phyloP scores from a whole-genome alignment of 352 stramenopile species.

The Globisporangium okanoganense region DNA sequence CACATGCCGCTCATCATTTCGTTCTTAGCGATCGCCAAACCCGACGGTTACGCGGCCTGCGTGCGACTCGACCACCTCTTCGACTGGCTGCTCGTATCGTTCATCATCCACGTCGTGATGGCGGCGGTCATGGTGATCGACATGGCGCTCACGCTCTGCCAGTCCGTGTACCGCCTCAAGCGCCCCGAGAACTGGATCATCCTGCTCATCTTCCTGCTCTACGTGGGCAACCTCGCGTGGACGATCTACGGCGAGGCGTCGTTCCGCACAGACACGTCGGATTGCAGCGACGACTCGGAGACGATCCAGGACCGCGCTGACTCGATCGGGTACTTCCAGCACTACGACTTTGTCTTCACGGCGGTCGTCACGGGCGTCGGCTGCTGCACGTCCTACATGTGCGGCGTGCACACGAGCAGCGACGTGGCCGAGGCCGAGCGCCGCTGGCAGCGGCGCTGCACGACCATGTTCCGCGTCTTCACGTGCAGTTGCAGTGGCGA shows the following conservation, averaged over 20 bases:
- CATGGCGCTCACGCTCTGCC: constrained; percentile 46
- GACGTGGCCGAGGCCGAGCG: constrained; percentile 51
- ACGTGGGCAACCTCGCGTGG: constrained; percentile 50
- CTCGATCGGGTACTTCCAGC: constrained; percentile 56
- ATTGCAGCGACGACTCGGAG: constrained; percentile 47
- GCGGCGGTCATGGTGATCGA: constrained; percentile 33
- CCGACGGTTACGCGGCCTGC: constrained; percentile 35
- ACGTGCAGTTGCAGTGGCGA: constrained; percentile 41
- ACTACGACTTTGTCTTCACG: constrained; percentile 69
- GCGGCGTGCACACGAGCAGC: constrained; percentile 54
- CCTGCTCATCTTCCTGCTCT: constrained; percentile 53
- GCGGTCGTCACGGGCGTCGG: constrained; percentile 31
- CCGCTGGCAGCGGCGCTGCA: constrained; percentile 63
- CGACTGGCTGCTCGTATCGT: constrained; percentile 46
- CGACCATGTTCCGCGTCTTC: constrained; percentile 54
- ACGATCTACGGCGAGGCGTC: constrained; percentile 50
- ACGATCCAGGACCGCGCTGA: constrained; percentile 53
- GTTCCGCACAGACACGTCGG: constrained; percentile 46
- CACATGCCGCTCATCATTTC: constrained; percentile 66
- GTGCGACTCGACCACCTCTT: constrained; percentile 48
- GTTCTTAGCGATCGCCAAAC: constrained; percentile 37
- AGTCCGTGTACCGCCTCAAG: constrained; percentile 49
- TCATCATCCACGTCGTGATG: constrained; percentile 45
- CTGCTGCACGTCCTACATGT: constrained; percentile 60
- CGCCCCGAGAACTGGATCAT: constrained; percentile 55